phyloP scores from a whole-genome alignment of 2,329 filamentous ascomycete genomes.

The Phaeoacremonium minimum region DNA sequence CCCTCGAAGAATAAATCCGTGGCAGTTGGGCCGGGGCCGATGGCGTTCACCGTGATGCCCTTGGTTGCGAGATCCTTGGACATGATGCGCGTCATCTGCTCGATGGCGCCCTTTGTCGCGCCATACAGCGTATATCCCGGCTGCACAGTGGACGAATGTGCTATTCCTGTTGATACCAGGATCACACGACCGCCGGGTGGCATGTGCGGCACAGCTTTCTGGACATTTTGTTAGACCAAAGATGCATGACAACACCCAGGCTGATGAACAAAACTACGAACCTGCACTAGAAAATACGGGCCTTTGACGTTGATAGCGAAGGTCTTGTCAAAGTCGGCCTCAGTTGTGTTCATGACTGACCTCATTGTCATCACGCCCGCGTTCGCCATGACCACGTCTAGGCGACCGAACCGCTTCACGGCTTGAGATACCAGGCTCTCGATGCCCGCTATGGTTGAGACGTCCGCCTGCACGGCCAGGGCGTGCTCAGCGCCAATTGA shows the following conservation, averaged over 20 bases:
- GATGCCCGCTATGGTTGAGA: conserved; percentile 37
- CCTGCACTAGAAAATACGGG: conserved; percentile 46
- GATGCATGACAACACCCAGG: conserved; percentile 2
- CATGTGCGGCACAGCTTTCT: conserved; percentile 50
- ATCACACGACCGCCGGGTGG: conserved; percentile 41
- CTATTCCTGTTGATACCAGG: conserved; percentile 42
- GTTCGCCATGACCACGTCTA: conserved; percentile 56
- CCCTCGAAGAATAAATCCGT: conserved; percentile 52
- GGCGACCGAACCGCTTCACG: conserved; percentile 44
- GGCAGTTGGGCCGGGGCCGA: conserved; percentile 39
- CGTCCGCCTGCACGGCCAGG: conserved; percentile 53
- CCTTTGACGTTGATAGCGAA: conserved; percentile 55
- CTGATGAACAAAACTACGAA: conserved; percentile 15
- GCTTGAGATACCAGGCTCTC: conserved; percentile 43
- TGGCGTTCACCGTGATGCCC: conserved; percentile 42
- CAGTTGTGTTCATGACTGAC: conserved; percentile 42
- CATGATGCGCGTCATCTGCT: conserved; percentile 51
- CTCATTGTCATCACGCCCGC: conserved; percentile 47
- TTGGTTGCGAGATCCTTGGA: conserved; percentile 50
- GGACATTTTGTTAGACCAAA: neutral
- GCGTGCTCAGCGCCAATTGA: conserved; percentile 42
- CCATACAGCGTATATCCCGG: conserved; percentile 47
- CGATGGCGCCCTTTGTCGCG: conserved; percentile 54
- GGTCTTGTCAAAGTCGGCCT: conserved; percentile 43
- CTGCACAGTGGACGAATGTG: conserved; percentile 28